Percentiles rank a stretch among this genome's conserved stretches.
Evolutionary conservation across 228 moss, liverwort and hornwort genomes (phyloP).

Genomic region (Sphagnum fallax): DNA sequence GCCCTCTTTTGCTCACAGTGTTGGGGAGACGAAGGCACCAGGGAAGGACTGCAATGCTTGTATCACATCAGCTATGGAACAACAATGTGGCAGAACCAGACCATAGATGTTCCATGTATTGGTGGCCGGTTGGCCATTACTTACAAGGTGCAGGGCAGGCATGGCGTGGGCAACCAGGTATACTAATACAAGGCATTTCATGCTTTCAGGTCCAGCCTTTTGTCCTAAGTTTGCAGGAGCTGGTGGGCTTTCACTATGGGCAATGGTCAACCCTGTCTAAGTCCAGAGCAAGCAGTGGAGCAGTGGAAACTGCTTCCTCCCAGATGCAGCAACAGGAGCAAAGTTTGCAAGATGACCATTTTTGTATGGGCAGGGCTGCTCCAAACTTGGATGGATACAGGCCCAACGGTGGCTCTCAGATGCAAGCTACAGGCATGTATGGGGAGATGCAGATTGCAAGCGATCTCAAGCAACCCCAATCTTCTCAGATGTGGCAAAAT

Average conservation of each 20-base stretch:
- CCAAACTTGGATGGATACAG: background rate
- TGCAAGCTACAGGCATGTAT: constrained; percentile 1
- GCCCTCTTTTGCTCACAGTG: background rate
- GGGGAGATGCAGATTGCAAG: background rate
- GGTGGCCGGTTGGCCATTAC: background rate
- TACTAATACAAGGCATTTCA: background rate
- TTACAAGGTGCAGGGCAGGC: constrained; percentile 1
- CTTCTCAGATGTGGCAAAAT: background rate
- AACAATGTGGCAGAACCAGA: background rate
- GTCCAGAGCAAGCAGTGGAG: background rate
- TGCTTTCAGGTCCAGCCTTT: background rate
- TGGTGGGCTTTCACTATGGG: background rate
- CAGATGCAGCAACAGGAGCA: background rate
- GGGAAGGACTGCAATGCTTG: background rate
- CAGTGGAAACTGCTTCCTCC: background rate
- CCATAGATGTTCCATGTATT: background rate
- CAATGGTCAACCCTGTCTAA: background rate
- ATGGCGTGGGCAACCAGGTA: background rate
- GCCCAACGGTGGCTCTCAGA: background rate
- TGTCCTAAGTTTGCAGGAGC: constrained; percentile 1
- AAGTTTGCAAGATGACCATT: background rate
- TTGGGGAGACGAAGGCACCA: background rate
- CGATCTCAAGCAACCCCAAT: background rate
- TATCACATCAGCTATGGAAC: background rate
- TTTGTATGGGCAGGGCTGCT: background rate